Evolutionary conservation across 2,329 filamentous ascomycete genomes (phyloP), one percentile per base, ranked within the genome.

Genomic region (Cladophialophora carrionii): DNA sequence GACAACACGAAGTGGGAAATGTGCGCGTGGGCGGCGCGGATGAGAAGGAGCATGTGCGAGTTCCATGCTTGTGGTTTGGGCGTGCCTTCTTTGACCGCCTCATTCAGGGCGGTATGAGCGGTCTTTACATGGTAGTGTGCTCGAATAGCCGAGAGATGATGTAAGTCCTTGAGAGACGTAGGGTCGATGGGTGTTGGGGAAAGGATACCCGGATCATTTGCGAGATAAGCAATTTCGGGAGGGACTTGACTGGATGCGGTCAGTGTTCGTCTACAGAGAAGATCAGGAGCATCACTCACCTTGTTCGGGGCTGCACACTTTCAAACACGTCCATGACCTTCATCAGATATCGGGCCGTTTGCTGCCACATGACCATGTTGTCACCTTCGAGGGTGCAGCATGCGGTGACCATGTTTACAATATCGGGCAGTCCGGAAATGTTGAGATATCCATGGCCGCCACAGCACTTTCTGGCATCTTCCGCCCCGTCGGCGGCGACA

Each of bases 361-460:
- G 48, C 20, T 52, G 48, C 48, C 48, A 52, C 48, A 52, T 52
- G 48, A 52, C 48, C 48, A 52, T 52, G 26, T 52, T 52, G 48
- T 52, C 48, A 6, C 48, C 48, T 29, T 52, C 48, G 14, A 52
- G 48, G 48, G 48, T 52, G 26, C 48, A 52, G 48, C 48, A 52
- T 12, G 48, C 48, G 10, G 48, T 52, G 48, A 29, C 48, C 20
- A 29, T 52, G 10, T 24, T 29, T 20, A 52, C 48, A 14, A 52
- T 52, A 7, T 52, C 48, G 0, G 48, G 26, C 20, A 52, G 22
- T 12, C 48, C 48, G 14, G 48, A 24, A n/a, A 52, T 52, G 48
- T 24, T 24, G 10, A 52, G 48, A 29, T 52, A 52, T n/a, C 48
- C 48, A n/a, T 52, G 48, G 20, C 48, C 48, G 26, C 48, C 48